Base-by-base conservation (phyloP, 2,329 filamentous ascomycete species). In the Fusarium metavorans region DNA sequence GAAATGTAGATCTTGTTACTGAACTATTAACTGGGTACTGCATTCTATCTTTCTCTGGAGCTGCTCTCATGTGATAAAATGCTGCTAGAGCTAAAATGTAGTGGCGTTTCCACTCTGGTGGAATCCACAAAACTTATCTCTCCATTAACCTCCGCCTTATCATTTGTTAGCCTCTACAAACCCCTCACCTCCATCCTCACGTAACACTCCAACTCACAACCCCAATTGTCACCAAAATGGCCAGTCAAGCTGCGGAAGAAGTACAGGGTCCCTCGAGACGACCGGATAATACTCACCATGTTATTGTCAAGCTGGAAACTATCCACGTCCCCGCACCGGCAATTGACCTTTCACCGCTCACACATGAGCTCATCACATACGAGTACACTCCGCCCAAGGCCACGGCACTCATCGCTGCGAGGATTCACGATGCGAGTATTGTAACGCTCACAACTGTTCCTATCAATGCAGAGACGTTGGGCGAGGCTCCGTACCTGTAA, bases 231-330 rank as follows among this genome's bases (percentile, higher is more conserved):
- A 11, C 4, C 16, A 56, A 14, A 34, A 57, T 57, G 54, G 10
- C 32, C 5, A 34, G 18, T 20, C 50, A 54, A 20, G 14, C 18
- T 2, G n/a, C 13, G 20, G 50, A 32, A 7, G 4, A 43, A 23
- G 57, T 60, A 8, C 13, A 43, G 6, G 7, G 9, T 4, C 57
- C 57, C 7, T 2, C 4, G 18, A 41, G 48, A 16, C 18, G 37
- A 3, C 61, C 61, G 2, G 34, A 61, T n/a, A 32, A 48, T 5
- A 37, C 39, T 14, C 64, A 66, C 18, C 64, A 66, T 37, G 64
- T 66, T 13, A 66, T 66, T 35, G 54, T 66, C 18, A 66, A 66
- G 30, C 23, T 66, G n/a, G 64, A 66, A 50, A 60, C 64, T 4
- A 50, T 66, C 39, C 64, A 66, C 14, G 64, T 66, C 14, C 27